Evolutionary conservation across 2,329 filamentous ascomycete species (phyloP).

Genomic region (Waltergamsia citrina): DNA sequence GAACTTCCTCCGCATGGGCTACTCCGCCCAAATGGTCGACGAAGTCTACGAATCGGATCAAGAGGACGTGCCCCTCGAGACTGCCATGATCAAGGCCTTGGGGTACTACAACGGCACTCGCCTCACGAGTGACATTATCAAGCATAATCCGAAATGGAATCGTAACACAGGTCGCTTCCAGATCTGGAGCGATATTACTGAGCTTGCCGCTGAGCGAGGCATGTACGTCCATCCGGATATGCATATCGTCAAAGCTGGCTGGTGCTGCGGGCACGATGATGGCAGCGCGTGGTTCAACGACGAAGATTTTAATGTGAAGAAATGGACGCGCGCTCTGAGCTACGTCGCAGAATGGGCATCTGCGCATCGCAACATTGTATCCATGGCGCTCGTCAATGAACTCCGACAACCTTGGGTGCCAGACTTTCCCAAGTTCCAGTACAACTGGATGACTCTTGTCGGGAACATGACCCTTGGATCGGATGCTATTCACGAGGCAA

Average conservation of each 20-base stretch:
- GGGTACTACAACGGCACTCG: constrained; percentile 37
- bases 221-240: constrained; percentile 30
- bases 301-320: constrained; percentile 38
- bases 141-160: constrained; percentile 33
- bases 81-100: constrained; percentile 26
- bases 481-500: constrained; percentile 36
- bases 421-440: constrained; percentile 22
- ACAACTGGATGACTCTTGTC: constrained; percentile 48
- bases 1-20: constrained; percentile 47
- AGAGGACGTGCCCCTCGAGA: constrained; percentile 25
- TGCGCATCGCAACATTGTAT: constrained; percentile 16
- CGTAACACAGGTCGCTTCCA: constrained; percentile 8
- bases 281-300: constrained; percentile 48
- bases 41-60: constrained; percentile 28
- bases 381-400: constrained; percentile 10
- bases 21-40: constrained; percentile 47
- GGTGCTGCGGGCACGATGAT: constrained; percentile 37
- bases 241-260: constrained; percentile 28
- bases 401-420: constrained; percentile 8
- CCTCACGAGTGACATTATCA: constrained; percentile 34
- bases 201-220: constrained; percentile 13
- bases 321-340: constrained; percentile 44
- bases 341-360: constrained; percentile 38
- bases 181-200: constrained; percentile 9
- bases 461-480: constrained; percentile 36